These are phyloP conservation scores for Psilocybe tampanensis DNA, from an alignment of 768 basidiomycete genomes.

Conservation along the genomic window DNA sequence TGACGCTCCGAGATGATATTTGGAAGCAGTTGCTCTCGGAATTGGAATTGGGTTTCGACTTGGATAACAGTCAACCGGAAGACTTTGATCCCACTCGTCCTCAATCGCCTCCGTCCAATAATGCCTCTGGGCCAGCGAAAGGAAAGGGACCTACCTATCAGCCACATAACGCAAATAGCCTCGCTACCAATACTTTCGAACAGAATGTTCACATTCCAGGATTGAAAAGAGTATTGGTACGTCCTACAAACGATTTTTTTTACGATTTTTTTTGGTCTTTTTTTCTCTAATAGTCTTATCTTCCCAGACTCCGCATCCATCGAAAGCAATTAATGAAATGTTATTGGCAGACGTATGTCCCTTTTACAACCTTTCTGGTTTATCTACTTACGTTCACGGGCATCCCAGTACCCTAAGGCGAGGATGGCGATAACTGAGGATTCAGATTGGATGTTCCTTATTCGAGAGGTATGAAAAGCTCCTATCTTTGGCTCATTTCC, in stretches of 20 bases:
- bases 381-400: background rate
- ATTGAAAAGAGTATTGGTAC: background rate
- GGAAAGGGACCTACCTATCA: background rate
- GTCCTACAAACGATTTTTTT: background rate
- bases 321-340: background rate
- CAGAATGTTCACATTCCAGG: background rate
- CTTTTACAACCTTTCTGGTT: no score
- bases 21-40: slow-evolving; percentile 7
- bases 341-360: background rate
- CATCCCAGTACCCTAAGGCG: background rate
- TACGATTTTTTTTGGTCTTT: background rate
- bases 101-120: background rate
- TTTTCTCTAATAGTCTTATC: no score
- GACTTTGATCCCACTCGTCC: background rate
- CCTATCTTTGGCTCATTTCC: background rate
- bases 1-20: background rate
- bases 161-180: background rate
- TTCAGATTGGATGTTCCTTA: slow-evolving; percentile 7
- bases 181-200: background rate
- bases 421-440: slow-evolving; percentile 13
- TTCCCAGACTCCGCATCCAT: background rate
- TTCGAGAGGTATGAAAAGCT: background rate
- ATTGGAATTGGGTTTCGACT: background rate
- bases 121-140: background rate
- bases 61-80: background rate